These are phyloP conservation scores for Sclerotinia trifoliorum DNA, from an alignment of 2,329 filamentous ascomycete genomes.

Conservation along the genomic window DNA sequence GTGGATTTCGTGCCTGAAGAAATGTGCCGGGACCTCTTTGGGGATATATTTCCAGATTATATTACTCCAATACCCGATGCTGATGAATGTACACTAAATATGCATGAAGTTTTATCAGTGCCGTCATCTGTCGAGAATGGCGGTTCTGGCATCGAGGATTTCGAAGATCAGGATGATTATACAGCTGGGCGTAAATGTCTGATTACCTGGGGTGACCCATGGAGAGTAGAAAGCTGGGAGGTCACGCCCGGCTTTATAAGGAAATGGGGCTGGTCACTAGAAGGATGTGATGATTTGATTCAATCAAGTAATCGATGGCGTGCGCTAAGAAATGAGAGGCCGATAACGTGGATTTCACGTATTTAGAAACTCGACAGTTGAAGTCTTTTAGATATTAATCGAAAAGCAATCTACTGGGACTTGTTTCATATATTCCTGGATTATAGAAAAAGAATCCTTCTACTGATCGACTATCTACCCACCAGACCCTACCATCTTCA, in stretches of 20 bases:
- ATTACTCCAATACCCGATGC: slow-evolving; percentile 12
- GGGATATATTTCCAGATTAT: slow-evolving; percentile 27
- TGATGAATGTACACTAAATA: slow-evolving; percentile 6
- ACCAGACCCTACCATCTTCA: slow-evolving; percentile 36
- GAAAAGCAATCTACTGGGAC: not conserved
- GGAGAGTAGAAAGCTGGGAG: slow-evolving; percentile 28
- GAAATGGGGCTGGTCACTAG: slow-evolving; percentile 27
- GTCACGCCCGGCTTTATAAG: slow-evolving; percentile 28
- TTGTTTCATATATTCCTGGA: not conserved
- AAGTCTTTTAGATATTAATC: not conserved
- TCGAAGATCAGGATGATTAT: slow-evolving; percentile 18
- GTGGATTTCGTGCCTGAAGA: slow-evolving; percentile 24
- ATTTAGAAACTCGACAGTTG: not conserved
- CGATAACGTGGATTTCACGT: not conserved
- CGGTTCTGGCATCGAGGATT: not conserved
- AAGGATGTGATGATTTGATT: slow-evolving; percentile 30
- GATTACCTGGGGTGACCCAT: slow-evolving; percentile 30
- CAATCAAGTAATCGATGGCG: slow-evolving; percentile 28
- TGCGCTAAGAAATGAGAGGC: not conserved
- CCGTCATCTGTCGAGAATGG: slow-evolving; percentile 1
- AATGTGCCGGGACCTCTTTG: slow-evolving; percentile 24
- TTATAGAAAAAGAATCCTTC: not conserved
- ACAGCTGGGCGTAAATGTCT: slow-evolving; percentile 25
- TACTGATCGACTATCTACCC: slow-evolving; percentile 22
- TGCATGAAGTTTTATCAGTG: slow-evolving; percentile 10